Evolutionary conservation across 2,329 filamentous ascomycete species (phyloP).

Genomic region (Nectriaceae sp.): DNA sequence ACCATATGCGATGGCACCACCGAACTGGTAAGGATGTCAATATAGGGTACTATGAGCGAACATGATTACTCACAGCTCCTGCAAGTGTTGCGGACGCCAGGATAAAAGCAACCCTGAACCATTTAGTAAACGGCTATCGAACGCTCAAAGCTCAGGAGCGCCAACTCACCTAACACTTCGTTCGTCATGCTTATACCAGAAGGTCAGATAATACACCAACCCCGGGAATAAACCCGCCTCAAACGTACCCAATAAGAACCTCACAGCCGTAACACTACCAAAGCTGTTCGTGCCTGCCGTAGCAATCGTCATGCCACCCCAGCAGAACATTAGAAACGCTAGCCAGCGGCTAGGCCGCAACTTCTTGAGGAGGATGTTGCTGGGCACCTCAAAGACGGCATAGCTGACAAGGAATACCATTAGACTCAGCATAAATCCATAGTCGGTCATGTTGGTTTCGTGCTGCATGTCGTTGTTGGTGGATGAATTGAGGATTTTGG

Average conservation of each 20-base stretch:
- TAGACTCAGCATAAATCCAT: constrained; percentile 61
- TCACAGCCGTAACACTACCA: constrained; percentile 63
- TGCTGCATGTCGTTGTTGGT: constrained; percentile 62
- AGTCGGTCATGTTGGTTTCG: constrained; percentile 61
- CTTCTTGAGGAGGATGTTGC: constrained; percentile 67
- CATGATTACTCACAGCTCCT: constrained; percentile 51
- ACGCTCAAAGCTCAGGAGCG: constrained; percentile 1
- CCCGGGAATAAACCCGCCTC: constrained; percentile 68
- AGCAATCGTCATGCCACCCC: constrained; percentile 68
- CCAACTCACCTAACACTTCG: constrained; percentile 56
- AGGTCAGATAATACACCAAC: constrained; percentile 68
- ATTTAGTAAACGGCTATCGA: constrained; percentile 13
- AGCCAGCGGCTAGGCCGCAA: constrained; percentile 64
- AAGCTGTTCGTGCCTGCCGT: constrained; percentile 66
- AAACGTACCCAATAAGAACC: constrained; percentile 67
- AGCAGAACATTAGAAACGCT: constrained; percentile 65
- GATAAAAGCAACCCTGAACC: constrained; percentile 63
- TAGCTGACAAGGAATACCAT: constrained; percentile 64
- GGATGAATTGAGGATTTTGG: constrained; percentile 64
- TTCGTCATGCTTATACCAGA: constrained; percentile 74
- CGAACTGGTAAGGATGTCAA: constrained; percentile 44
- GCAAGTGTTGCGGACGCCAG: constrained; percentile 70
- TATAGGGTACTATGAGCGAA: no score
- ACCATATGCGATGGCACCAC: constrained; percentile 71
- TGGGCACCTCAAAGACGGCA: constrained; percentile 63